These are phyloP conservation scores for Macrotyloma uniflorum DNA, from an alignment of 306 rosid genomes.

Conservation along the genomic window DNA sequence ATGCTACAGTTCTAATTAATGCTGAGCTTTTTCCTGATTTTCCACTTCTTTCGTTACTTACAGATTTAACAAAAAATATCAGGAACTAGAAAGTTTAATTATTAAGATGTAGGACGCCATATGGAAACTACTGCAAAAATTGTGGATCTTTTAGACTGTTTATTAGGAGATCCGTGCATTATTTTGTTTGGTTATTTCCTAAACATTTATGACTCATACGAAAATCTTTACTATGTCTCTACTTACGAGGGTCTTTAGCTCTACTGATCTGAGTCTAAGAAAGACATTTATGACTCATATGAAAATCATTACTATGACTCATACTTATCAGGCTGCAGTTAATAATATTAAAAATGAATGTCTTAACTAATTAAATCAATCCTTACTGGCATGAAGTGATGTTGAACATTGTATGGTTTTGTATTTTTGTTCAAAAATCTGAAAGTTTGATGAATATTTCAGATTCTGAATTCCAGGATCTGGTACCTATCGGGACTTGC, in stretches of 20 bases:
- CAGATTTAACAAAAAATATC: conserved; percentile 14
- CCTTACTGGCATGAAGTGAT: not conserved
- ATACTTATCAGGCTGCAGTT: conserved; percentile 16
- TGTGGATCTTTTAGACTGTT: not conserved
- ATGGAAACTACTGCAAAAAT: not conserved
- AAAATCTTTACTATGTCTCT: conserved; percentile 1
- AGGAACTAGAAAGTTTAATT: not conserved
- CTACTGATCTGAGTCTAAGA: too few relatives aligned
- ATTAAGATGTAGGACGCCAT: not conserved
- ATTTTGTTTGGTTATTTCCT: not conserved
- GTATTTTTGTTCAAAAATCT: conserved; percentile 36
- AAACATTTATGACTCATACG: not conserved
- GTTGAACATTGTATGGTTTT: conserved; percentile 21
- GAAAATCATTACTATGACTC: too few relatives aligned
- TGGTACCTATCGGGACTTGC: conserved; percentile 68
- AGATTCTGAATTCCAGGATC: conserved; percentile 80
- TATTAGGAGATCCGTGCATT: not conserved
- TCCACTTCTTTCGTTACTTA: not conserved
- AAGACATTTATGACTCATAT: too few relatives aligned
- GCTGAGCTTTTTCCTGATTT: conserved; percentile 7
- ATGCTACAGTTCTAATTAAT: not conserved
- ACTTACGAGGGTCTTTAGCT: too few relatives aligned
- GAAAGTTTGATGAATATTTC: conserved; percentile 39
- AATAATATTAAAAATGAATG: not conserved
- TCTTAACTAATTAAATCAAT: conserved; percentile 1